Evolutionary conservation across 2,329 filamentous ascomycete species (phyloP).

Genomic region (Colletotrichum camelliae): DNA sequence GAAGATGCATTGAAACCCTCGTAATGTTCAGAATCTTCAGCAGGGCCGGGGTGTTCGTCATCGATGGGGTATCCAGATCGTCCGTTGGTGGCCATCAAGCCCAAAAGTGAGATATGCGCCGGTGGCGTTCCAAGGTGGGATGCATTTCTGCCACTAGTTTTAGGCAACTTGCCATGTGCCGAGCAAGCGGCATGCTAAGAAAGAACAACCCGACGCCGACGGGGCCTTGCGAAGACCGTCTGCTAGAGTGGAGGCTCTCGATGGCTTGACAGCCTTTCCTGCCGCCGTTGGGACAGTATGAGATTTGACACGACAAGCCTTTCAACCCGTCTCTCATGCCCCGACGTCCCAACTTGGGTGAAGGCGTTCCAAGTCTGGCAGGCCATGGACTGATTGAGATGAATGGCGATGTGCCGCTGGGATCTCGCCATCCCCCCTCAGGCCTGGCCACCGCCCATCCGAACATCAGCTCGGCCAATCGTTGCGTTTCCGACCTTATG

Average conservation of each 20-base stretch:
- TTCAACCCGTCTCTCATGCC: not conserved
- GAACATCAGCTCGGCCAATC: not conserved
- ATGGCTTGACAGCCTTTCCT: not conserved
- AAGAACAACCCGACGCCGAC: not conserved
- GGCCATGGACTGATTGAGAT: not conserved
- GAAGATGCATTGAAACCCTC: not conserved
- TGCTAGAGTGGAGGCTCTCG: not conserved
- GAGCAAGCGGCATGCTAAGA: not conserved
- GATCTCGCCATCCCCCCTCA: not conserved
- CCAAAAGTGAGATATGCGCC: not conserved
- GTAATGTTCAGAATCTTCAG: not conserved
- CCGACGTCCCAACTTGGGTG: not conserved
- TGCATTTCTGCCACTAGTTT: not conserved
- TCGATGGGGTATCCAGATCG: not conserved
- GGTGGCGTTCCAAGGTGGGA: conserved; percentile 4
- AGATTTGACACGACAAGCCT: not conserved
- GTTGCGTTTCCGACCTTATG: conserved; percentile 11
- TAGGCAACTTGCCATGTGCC: conserved; percentile 6
- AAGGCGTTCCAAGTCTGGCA: not conserved
- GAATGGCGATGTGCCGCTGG: not conserved
- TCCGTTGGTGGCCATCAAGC: not conserved
- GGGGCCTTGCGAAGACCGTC: not conserved
- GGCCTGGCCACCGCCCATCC: not conserved
- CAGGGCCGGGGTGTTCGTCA: not conserved
- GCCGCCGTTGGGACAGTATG: not conserved